Conservation (phyloP, 345 rosid genomes). For the Abelmoschus esculentus region DNA sequence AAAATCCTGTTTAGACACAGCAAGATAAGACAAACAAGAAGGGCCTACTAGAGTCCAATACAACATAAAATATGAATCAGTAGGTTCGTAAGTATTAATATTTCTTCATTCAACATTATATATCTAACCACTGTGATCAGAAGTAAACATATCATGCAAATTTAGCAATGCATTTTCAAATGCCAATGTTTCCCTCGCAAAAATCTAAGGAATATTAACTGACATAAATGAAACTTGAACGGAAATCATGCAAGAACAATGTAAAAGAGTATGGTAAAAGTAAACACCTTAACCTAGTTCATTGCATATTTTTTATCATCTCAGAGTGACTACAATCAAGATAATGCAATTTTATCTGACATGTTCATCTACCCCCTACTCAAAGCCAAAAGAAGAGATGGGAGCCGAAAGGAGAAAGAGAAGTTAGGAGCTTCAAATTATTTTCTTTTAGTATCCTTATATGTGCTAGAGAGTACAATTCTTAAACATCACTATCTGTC, state of each 20-base stretch:
- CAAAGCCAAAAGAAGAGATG: no score
- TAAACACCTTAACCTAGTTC: background rate
- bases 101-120: background rate
- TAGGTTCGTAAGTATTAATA: background rate
- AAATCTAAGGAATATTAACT: background rate
- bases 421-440: no score
- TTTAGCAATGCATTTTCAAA: background rate
- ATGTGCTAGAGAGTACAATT: background rate
- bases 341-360: background rate
- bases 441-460: background rate
- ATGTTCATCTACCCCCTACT: background rate
- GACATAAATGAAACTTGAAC: background rate
- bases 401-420: no score
- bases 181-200: background rate
- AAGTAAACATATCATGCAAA: background rate
- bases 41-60: background rate
- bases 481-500: background rate
- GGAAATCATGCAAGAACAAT: background rate
- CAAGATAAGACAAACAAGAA: background rate
- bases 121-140: background rate
- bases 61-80: background rate
- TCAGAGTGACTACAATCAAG: background rate
- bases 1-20: background rate
- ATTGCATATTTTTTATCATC: background rate
- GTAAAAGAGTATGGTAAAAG: background rate